A percentile compares a stretch with the other conserved stretches of the same genome.
These are phyloP conservation scores for Suillus tomentosus DNA, from an alignment of 768 basidiomycete species.

Conservation along the genomic window DNA sequence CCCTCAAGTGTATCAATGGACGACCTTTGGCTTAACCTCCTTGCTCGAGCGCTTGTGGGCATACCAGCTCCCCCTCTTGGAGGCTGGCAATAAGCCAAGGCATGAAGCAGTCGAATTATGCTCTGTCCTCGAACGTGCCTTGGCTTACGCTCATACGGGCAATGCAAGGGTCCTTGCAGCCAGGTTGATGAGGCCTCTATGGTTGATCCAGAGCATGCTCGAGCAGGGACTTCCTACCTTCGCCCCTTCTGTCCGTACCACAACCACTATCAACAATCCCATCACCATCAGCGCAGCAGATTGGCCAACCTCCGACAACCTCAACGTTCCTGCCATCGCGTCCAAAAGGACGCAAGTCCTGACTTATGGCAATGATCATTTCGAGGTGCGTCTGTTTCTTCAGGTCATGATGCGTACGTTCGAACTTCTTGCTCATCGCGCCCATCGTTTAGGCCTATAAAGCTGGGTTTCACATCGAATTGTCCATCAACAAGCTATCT, in stretches of 20 bases:
- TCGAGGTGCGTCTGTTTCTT: neutral
- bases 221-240: conserved; percentile 5
- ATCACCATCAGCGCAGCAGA: neutral
- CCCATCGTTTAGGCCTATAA: neutral
- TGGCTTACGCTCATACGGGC: neutral
- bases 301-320: neutral
- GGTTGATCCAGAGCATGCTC: neutral
- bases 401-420: no score
- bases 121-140: neutral
- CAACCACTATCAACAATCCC: neutral
- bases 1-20: conserved; percentile 6
- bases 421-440: no score
- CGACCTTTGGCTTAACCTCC: neutral
- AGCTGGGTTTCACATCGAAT: neutral
- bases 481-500: neutral
- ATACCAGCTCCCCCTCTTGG: neutral
- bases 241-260: neutral
- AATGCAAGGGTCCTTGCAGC: neutral
- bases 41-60: neutral
- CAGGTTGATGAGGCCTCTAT: neutral
- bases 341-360: neutral
- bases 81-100: neutral
- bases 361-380: neutral
- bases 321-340: neutral
- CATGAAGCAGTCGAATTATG: neutral